These are phyloP conservation scores for Golubevia sp. DNA, from an alignment of 1,284 basidiomycete species.

Conservation along the genomic window DNA sequence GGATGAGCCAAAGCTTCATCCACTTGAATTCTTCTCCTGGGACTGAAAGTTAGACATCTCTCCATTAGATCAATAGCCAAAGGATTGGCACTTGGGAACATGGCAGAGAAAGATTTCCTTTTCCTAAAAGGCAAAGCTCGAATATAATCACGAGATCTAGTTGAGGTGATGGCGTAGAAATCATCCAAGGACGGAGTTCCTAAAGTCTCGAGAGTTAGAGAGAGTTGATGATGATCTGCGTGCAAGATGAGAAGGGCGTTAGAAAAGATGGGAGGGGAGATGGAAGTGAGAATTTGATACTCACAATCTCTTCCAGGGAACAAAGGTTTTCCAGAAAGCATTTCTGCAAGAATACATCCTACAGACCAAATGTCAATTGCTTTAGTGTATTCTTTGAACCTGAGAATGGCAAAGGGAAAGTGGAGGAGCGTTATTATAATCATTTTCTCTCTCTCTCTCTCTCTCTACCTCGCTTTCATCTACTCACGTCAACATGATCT, in stretches of 20 bases:
- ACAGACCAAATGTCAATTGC: slow-evolving; percentile 75
- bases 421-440: neutral
- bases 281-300: neutral
- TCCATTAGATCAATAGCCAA: slow-evolving; percentile 88
- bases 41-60: slow-evolving; percentile 69
- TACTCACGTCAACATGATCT: slow-evolving; percentile 56
- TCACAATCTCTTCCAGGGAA: slow-evolving; percentile 73
- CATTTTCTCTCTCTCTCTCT: neutral
- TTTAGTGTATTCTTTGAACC: slow-evolving; percentile 61
- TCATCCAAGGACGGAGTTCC: slow-evolving; percentile 70
- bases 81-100: slow-evolving; percentile 83
- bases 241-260: neutral
- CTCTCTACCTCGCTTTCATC: neutral
- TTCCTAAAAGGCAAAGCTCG: slow-evolving; percentile 89
- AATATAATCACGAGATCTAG: slow-evolving; percentile 85
- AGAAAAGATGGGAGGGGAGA: neutral
- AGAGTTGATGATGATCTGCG: slow-evolving; percentile 65
- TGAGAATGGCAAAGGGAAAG: neutral
- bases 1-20: slow-evolving; percentile 34
- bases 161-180: slow-evolving; percentile 74
- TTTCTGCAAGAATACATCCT: slow-evolving; percentile 90
- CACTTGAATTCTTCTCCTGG: slow-evolving; percentile 45
- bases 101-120: slow-evolving; percentile 74
- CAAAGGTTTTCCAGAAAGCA: slow-evolving; percentile 84
- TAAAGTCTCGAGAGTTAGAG: slow-evolving; percentile 68